phyloP scores from a whole-genome alignment of 306 rosid species.

The Rosa rugosa region DNA sequence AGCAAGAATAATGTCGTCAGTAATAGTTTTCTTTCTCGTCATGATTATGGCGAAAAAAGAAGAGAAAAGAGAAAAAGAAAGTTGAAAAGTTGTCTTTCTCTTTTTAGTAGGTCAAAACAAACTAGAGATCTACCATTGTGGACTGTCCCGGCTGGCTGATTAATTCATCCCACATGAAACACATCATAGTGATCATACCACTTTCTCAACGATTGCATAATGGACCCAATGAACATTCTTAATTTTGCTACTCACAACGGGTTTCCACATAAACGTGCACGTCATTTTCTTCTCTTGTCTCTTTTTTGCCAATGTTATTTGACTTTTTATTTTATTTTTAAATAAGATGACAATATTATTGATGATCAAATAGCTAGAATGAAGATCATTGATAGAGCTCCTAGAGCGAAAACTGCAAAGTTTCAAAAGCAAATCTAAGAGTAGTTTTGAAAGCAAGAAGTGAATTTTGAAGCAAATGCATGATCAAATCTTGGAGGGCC shows the following conservation, averaged over 20 bases:
- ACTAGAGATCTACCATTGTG: constrained; percentile 2
- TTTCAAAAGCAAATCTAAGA: too few relatives aligned
- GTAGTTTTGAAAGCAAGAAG: too few relatives aligned
- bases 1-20: neutral
- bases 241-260: neutral
- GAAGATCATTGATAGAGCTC: too few relatives aligned
- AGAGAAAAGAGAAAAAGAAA: neutral
- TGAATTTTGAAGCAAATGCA: too few relatives aligned
- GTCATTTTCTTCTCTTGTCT: neutral
- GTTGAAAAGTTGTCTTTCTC: neutral
- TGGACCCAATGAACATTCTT: neutral
- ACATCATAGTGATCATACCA: neutral
- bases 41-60: neutral
- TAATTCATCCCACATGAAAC: neutral
- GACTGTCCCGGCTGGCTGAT: neutral
- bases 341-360: neutral
- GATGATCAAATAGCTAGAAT: too few relatives aligned
- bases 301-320: neutral
- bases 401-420: too few relatives aligned
- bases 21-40: neutral
- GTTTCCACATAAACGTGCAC: neutral
- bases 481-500: too few relatives aligned
- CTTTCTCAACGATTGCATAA: neutral
- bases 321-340: too few relatives aligned
- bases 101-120: neutral